These are phyloP conservation scores for Arxiozyma slooffiae DNA, from an alignment of 1,139 yeast genomes.

Conservation along the genomic window DNA sequence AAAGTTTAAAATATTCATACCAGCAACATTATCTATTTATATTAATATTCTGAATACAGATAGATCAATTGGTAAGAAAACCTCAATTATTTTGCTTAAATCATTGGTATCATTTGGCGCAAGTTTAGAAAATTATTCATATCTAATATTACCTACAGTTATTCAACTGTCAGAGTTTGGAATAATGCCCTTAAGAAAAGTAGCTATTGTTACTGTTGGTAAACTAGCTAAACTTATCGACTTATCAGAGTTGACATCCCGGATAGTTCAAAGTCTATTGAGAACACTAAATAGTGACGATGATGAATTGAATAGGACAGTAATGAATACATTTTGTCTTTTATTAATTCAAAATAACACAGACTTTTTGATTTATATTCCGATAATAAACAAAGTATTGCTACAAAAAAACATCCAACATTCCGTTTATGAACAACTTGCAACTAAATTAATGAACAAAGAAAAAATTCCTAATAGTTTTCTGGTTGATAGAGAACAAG, in stretches of 20 bases:
- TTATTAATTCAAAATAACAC: conserved; percentile 71
- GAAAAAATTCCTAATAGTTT: conserved; percentile 80
- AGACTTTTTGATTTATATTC: conserved; percentile 80
- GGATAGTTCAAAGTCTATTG: conserved; percentile 79
- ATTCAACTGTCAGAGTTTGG: conserved; percentile 73
- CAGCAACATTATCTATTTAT: conserved; percentile 66
- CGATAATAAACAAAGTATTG: conserved; percentile 68
- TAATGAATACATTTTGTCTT: conserved; percentile 74
- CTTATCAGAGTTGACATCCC: conserved; percentile 79
- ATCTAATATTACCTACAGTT: conserved; percentile 73
- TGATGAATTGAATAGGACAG: conserved; percentile 54
- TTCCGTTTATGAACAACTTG: conserved; percentile 70
- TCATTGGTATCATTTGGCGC: conserved; percentile 86
- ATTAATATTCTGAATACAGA: conserved; percentile 74
- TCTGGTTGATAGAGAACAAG: conserved; percentile 59
- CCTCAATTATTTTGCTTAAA: conserved; percentile 68
- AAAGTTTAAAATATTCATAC: conserved; percentile 77
- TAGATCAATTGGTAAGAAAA: conserved; percentile 49
- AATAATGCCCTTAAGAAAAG: conserved; percentile 46
- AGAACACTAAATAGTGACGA: conserved; percentile 52
- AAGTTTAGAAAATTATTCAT: conserved; percentile 80
- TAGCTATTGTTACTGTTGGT: conserved; percentile 80
- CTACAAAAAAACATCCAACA: conserved; percentile 58
- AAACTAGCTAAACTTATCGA: conserved; percentile 65
- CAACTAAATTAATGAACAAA: conserved; percentile 68